phyloP scores from a whole-genome alignment of 805 yeast genomes.

The Clavispora fructus region DNA sequence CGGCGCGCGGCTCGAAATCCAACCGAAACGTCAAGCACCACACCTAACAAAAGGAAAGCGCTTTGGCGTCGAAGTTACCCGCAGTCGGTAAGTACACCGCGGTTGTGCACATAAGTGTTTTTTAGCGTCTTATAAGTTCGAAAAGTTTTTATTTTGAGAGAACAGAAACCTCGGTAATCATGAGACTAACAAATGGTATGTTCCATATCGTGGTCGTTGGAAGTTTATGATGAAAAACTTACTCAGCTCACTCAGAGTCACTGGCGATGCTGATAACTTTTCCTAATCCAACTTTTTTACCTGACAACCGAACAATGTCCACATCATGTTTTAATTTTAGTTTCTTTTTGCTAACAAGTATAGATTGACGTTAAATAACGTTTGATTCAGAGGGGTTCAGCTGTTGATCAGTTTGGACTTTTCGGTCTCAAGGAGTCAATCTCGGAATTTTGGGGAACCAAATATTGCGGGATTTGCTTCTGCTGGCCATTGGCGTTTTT shows the following conservation, averaged over 20 bases:
- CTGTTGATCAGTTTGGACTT: conserved; percentile 45
- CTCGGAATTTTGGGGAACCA: conserved; percentile 63
- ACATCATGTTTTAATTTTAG: not conserved
- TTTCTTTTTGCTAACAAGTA: conserved; percentile 4
- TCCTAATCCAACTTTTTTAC: conserved; percentile 46
- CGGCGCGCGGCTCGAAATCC: not conserved
- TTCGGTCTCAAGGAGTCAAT: conserved; percentile 81
- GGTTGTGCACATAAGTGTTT: not conserved
- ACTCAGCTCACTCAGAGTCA: conserved; percentile 57
- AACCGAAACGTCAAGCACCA: not conserved
- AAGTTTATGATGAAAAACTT: conserved; percentile 44
- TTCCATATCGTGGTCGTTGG: not conserved
- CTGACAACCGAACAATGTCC: conserved; percentile 9
- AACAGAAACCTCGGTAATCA: not conserved
- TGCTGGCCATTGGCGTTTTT: conserved; percentile 10
- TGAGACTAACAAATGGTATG: not conserved
- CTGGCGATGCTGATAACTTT: conserved; percentile 44
- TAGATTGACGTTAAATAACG: conserved; percentile 1
- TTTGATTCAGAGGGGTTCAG: not conserved
- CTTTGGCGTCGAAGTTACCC: not conserved
- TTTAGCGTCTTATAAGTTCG: not conserved
- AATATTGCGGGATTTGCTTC: conserved; percentile 41
- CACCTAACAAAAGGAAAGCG: not conserved
- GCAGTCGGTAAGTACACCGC: not conserved
- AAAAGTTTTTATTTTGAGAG: not conserved